A percentile compares a stretch with the other conserved stretches of the same genome.
phyloP scores from a whole-genome alignment of 345 rosid genomes.

The Populus davidiana region DNA sequence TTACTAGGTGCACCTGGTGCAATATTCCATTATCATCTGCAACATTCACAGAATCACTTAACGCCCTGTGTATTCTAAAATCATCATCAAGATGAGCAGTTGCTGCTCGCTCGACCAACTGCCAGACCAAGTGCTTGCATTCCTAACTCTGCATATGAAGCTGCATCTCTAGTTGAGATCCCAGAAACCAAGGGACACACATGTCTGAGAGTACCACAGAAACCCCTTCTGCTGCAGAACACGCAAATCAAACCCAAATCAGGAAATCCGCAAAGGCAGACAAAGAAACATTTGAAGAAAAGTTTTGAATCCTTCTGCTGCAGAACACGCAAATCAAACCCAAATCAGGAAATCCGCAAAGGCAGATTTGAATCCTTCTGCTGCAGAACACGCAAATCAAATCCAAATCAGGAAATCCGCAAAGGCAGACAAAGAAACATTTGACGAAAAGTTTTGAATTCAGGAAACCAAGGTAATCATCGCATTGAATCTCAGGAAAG shows the following conservation, averaged over 20 bases:
- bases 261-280: not conserved
- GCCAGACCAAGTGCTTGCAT: conserved; percentile 88
- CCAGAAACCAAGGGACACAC: conserved; percentile 95
- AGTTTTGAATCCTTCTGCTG: conserved; percentile 46
- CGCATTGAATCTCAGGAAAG: not conserved
- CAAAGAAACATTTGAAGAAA: not conserved
- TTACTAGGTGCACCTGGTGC: conserved; percentile 62
- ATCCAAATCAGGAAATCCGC: not conserved
- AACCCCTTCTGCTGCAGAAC: conserved; percentile 68
- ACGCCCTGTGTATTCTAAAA: conserved; percentile 7
- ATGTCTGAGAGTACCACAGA: conserved; percentile 83
- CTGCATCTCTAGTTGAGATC: conserved; percentile 71
- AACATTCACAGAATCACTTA: not conserved
- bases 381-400: conserved; percentile 14
- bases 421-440: not conserved
- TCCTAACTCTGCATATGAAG: conserved; percentile 76
- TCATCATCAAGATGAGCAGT: conserved; percentile 27
- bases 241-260: conserved; percentile 5
- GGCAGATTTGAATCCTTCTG: not conserved
- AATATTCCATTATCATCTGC: conserved; percentile 49
- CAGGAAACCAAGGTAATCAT: not conserved
- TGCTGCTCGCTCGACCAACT: conserved; percentile 52
- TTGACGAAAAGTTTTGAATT: not conserved
- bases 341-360: not conserved
- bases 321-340: conserved; percentile 21